Conservation (phyloP, 306 rosid species). For the Gastrolobium bilobum region DNA sequence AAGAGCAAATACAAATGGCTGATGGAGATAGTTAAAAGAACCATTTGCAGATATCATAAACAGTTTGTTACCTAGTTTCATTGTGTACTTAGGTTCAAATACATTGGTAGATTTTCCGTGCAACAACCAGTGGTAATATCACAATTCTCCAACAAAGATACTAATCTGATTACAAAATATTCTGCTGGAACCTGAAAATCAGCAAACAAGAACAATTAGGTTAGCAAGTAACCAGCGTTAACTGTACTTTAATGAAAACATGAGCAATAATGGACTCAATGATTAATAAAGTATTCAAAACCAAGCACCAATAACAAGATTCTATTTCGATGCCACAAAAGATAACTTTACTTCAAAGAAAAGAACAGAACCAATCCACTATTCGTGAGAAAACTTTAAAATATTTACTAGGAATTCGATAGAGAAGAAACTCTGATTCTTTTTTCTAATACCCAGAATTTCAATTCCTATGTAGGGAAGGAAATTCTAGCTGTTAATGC, state of each 20-base stretch:
- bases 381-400: slow-evolving; percentile 3
- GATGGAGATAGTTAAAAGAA: slow-evolving; percentile 24
- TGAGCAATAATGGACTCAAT: slow-evolving; percentile 27
- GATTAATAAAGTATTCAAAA: slow-evolving; percentile 32
- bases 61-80: slow-evolving; percentile 80
- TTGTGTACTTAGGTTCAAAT: slow-evolving; percentile 50
- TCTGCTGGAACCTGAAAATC: slow-evolving; percentile 53
- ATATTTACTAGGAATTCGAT: slow-evolving; percentile 19
- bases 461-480: slow-evolving; percentile 33
- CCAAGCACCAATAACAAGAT: slow-evolving; percentile 31
- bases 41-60: not conserved
- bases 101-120: slow-evolving; percentile 46
- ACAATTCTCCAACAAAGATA: slow-evolving; percentile 39
- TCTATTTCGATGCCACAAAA: slow-evolving; percentile 30
- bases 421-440: slow-evolving; percentile 4
- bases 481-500: slow-evolving; percentile 34
- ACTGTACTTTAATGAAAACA: slow-evolving; percentile 36
- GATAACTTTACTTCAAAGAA: slow-evolving; percentile 10
- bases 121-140: slow-evolving; percentile 24
- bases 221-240: slow-evolving; percentile 37
- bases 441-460: slow-evolving; percentile 13
- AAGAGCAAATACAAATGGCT: not conserved
- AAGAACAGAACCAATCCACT: not conserved
- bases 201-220: slow-evolving; percentile 39
- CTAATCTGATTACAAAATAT: slow-evolving; percentile 26